These are phyloP conservation scores for Trifolium pratense DNA, from an alignment of 306 rosid species.

Conservation along the genomic window DNA sequence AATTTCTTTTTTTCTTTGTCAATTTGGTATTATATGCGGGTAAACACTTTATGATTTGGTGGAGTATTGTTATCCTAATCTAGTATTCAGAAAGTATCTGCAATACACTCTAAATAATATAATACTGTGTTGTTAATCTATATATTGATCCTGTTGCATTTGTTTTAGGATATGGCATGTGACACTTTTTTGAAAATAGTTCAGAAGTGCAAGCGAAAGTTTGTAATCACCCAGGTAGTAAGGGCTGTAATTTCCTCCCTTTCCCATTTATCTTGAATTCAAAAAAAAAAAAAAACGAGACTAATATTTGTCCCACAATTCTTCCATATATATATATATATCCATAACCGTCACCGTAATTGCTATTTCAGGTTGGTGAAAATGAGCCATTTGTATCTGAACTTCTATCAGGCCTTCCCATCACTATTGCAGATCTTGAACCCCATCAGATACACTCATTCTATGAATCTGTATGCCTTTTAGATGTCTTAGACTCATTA, in stretches of 20 bases:
- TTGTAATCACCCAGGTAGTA: conserved; percentile 85
- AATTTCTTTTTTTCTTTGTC: neutral
- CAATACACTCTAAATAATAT: neutral
- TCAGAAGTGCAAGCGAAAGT: conserved; percentile 96
- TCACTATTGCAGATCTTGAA: conserved; percentile 89
- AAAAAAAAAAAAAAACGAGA: neutral
- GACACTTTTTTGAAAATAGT: conserved; percentile 96
- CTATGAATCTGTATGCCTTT: conserved; percentile 83
- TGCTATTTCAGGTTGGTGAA: conserved; percentile 83
- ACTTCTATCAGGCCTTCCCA: conserved; percentile 84
- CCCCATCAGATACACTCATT: conserved; percentile 93
- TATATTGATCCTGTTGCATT: conserved; percentile 4
- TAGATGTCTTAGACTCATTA: conserved; percentile 10
- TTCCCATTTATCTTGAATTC: neutral
- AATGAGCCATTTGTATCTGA: conserved; percentile 96
- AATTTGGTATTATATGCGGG: neutral
- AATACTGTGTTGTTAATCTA: neutral
- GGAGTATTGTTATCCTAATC: neutral
- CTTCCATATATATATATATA: neutral
- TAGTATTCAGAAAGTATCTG: neutral
- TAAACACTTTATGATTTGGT: neutral
- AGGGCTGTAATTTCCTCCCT: neutral
- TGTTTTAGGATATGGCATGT: conserved; percentile 96
- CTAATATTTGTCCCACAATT: conserved; percentile 1
- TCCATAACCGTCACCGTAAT: conserved; percentile 20